Conservation (phyloP, 2,329 filamentous ascomycete species). For the Fusarium siculi region DNA sequence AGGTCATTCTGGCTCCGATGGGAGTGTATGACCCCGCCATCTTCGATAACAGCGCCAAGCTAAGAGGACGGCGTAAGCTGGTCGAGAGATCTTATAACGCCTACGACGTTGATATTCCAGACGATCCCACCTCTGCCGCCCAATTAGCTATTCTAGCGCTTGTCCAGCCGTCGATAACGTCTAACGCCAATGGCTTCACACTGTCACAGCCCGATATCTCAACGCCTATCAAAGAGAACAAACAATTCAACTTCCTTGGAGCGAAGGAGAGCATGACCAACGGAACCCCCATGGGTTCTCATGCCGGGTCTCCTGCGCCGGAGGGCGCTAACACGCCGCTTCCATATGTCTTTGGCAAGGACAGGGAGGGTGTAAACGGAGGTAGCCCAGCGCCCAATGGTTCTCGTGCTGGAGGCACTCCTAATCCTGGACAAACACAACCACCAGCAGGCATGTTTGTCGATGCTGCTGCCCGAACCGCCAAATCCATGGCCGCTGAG, state of each 20-base stretch:
- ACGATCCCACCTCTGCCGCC: conserved; percentile 87
- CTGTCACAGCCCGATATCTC: conserved; percentile 60
- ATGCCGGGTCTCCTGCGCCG: conserved; percentile 86
- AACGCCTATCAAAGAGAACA: conserved; percentile 71
- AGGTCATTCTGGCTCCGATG: conserved; percentile 93
- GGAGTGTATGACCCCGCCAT: conserved; percentile 91
- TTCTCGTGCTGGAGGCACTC: conserved; percentile 61
- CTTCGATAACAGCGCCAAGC: conserved; percentile 85
- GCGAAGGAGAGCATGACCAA: conserved; percentile 73
- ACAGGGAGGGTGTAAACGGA: conserved; percentile 56
- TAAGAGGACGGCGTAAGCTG: conserved; percentile 80
- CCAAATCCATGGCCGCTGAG: conserved; percentile 69
- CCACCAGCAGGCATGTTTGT: conserved; percentile 60
- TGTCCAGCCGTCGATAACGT: conserved; percentile 68
- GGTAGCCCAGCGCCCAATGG: conserved; percentile 65
- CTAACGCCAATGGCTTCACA: conserved; percentile 56
- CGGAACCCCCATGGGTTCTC: conserved; percentile 84
- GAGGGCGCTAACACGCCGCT: conserved; percentile 78
- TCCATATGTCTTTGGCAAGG: conserved; percentile 62
- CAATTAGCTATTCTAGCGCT: conserved; percentile 75
- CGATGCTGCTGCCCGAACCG: conserved; percentile 62
- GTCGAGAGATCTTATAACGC: conserved; percentile 91
- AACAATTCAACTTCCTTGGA: conserved; percentile 75
- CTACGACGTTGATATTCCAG: conserved; percentile 87
- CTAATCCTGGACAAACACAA: conserved; percentile 51